Evolutionary conservation across 2,329 filamentous ascomycete genomes (phyloP), one percentile per base, ranked within the genome.

Genomic region (Fusarium nodosum): DNA sequence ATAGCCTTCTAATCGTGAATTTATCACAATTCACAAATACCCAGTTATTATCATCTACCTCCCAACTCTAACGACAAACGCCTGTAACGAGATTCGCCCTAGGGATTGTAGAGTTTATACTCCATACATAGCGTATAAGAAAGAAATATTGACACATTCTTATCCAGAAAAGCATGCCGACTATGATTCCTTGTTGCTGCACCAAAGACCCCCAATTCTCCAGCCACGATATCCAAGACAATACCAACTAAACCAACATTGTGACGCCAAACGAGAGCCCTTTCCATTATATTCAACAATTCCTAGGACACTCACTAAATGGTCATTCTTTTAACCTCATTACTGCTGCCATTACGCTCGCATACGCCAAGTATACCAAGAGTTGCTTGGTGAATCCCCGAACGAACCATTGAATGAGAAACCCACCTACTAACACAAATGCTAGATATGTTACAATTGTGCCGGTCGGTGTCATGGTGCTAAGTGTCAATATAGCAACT

Each of bases 361-460:
- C 61, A n/a, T 66, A 66, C 3, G 64, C 51, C 18, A 66, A 36
- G n/a, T 56, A 66, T 3, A 53, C 62, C 13, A 66, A 41, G 9
- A 66, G 61, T 36, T 66, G 64, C 5, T 38, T 56, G 4, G 56
- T 61, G 33, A 66, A 66, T 1, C 56, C 56, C 13, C 39, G 47
- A 4, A 61, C 34, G 5, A 66, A 44, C 20, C 13, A 53, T 20
- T 61, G 64, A 13, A 66, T 66, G 4, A 48, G 12, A 16, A 66
- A 61, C 7, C 64, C 64, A 2, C 47, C 50, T 7, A 61, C 28
- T 20, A 66, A 22, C 5, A 66, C 62, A 22, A 66, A 66, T 4
- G 47, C 46, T 30, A 66, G 33, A 33, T 66, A 66, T 5, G 48
- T 66, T 13, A 22, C 36, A 20, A 66, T 16, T 24, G 51, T 59